Evolutionary conservation across 1,139 yeast species (phyloP).

Genomic region (Candida albicans): DNA sequence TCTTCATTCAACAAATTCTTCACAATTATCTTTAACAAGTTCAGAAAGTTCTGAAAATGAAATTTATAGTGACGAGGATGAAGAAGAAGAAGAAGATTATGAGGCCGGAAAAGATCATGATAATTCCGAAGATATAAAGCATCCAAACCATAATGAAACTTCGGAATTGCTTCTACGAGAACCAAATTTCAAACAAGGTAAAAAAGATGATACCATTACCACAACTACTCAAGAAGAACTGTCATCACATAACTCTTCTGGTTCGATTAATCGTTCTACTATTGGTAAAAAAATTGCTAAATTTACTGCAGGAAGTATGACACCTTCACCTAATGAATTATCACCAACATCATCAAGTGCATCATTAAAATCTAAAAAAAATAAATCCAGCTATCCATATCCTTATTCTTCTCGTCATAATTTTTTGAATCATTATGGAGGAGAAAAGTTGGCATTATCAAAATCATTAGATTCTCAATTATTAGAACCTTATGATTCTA

Average conservation of each 20-base stretch:
- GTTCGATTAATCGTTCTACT: background rate
- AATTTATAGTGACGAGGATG: slow-evolving; percentile 3
- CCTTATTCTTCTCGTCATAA: background rate
- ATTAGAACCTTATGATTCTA: slow-evolving; percentile 20
- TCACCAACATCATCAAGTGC: slow-evolving; percentile 12
- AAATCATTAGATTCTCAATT: slow-evolving; percentile 33
- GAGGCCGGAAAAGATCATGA: slow-evolving; percentile 7
- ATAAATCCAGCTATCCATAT: background rate
- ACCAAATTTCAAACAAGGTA: slow-evolving; percentile 8
- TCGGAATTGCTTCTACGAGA: slow-evolving; percentile 10
- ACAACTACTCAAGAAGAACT: background rate
- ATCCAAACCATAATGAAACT: slow-evolving; percentile 1
- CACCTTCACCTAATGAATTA: slow-evolving; percentile 15
- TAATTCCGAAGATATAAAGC: background rate
- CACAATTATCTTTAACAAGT: slow-evolving; percentile 12
- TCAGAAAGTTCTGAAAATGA: slow-evolving; percentile 11
- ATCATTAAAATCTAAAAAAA: slow-evolving; percentile 1
- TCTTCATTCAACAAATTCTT: slow-evolving; percentile 13
- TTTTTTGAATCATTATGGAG: slow-evolving; percentile 13
- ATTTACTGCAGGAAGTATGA: slow-evolving; percentile 10
- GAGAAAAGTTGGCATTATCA: slow-evolving; percentile 23
- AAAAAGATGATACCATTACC: background rate
- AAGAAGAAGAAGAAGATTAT: too few relatives aligned
- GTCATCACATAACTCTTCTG: background rate
- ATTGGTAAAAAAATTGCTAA: slow-evolving; percentile 4